Evolutionary conservation across 2,329 filamentous ascomycete species (phyloP), one percentile per base, ranked within the genome.

Genomic region (Xylariaceae sp.): DNA sequence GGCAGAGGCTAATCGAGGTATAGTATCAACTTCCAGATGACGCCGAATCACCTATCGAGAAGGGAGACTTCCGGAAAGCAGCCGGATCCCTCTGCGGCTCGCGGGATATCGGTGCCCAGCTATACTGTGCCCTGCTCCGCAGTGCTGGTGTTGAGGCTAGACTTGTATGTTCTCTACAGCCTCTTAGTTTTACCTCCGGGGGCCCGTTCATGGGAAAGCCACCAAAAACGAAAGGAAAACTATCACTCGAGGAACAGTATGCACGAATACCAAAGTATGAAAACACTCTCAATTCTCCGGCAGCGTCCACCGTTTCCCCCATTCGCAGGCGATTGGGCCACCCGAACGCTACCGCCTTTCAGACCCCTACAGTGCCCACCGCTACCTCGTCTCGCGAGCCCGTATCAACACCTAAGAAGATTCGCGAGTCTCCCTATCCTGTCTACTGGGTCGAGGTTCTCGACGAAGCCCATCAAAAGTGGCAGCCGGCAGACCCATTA

Each of bases 401-500:
- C 21, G 72, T 70, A 67, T 74, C 69, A 20, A 66, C 62, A 49
- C 75, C 69, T 10, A 76, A 74, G 51, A 74, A 69, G 14, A 82
- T 89, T 10, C 81, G 81, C 20, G 90, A 93, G 67, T 93, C 91
- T 0, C 73, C 84, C 0, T 90, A 88, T 66, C 95, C 95, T 0
- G 81, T 98, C 2, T 98, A 92, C 70, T 99, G 95, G 95, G 88
- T 97, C 0, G 95, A 99, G 74, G 88, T 91, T 2, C 90, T 96
- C 62, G 93, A 97, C 61, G 79, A 86, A 50, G 89, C 89, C 0
- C 85, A 91, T 61, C 90, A 97, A 70, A 96, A 91, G 77, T 99
- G 95, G 95, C 84, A 96, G 52, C 83, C 91, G 0, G 85, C 95
- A 40, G 95, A 99, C 70, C 86, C 93, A 0, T 74, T 97, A 0